Base-by-base conservation (phyloP, 495 filamentous ascomycete species). In the Pseudevernia furfuracea region DNA sequence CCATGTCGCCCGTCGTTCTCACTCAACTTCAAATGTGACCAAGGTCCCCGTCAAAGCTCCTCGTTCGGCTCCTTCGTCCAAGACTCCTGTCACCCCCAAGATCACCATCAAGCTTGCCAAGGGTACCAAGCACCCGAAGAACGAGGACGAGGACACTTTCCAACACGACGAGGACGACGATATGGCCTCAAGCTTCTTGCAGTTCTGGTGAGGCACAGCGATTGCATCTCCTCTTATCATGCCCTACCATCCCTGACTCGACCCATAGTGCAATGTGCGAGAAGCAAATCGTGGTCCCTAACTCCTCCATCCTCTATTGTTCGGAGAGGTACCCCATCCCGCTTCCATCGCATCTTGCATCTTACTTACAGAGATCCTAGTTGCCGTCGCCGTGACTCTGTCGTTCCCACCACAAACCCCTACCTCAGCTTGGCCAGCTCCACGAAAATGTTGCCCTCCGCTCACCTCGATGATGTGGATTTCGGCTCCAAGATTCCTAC, bases 251-350 rank as follows among this genome's bases (percentile, higher is more conserved):
- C n/a, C 34, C 53, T n/a, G 32, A 23, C 23, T 52, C 0, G 17
- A 19, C 36, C 23, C 38, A 55, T 56, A 86, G 85, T 69, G 78
- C 82, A 56, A 82, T 82, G 71, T 90, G 87, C 73, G 82, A 86
- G 66, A 83, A 82, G 71, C 87, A 89, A 72, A 87, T 88, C 62
- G 78, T 82, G 23, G 78, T 83, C 43, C 88, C 87, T 44, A 81
- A 84, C 71, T 81, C 82, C 67, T 80, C 79, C 17, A 79, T 88
- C 43, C 75, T 83, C 37, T 83, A 83, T 68, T 83, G 81, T 72
- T 82, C 80, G 67, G 80, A 82, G 76, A 77, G 77, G 80, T 82
- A 79, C 66, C 52, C 61, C n/a, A 38, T 34, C 30, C 67, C 43
- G 63, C 55, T 49, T 58, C 58, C 32, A 62, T 41, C 48, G 60